Percentiles rank a stretch among this genome's conserved stretches.
Evolutionary conservation across 1,284 basidiomycete species (phyloP).

Genomic region (Taiwanofungus camphoratus): DNA sequence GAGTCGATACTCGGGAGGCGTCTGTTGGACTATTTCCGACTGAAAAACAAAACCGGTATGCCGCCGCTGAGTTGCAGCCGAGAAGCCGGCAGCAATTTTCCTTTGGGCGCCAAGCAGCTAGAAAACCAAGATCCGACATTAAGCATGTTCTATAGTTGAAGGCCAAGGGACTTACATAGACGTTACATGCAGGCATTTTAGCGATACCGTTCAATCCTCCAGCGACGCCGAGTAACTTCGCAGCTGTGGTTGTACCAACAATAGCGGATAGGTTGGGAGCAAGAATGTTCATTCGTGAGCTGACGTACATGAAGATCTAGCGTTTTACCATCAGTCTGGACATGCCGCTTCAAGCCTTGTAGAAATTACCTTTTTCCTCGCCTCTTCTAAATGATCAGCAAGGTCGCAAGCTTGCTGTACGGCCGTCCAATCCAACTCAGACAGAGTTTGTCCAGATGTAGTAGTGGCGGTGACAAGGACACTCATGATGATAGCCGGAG

Average conservation of each 20-base stretch:
- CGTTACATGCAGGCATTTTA: constrained; percentile 95
- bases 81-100: constrained; percentile 85
- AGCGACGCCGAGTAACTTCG: constrained; percentile 95
- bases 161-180: constrained; percentile 61
- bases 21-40: constrained; percentile 79
- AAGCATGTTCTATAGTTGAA: constrained; percentile 5
- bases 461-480: constrained; percentile 95
- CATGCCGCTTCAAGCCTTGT: too few species aligned
- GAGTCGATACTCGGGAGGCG: constrained; percentile 87
- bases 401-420: constrained; percentile 85
- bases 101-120: constrained; percentile 91
- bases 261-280: constrained; percentile 98
- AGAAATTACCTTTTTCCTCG: constrained; percentile 71
- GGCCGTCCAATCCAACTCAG: constrained; percentile 70
- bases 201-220: constrained; percentile 88
- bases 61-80: constrained; percentile 75
- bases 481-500: constrained; percentile 92
- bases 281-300: constrained; percentile 96
- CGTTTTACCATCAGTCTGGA: neutral
- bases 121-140: neutral
- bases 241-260: constrained; percentile 96
- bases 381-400: constrained; percentile 82
- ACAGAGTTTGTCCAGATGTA: constrained; percentile 73
- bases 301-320: constrained; percentile 97
- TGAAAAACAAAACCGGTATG: constrained; percentile 98